Percentiles rank a stretch among this genome's conserved stretches.
These are phyloP conservation scores for Capsicum chinense DNA, from an alignment of 257 asterid species.

Conservation along the genomic window DNA sequence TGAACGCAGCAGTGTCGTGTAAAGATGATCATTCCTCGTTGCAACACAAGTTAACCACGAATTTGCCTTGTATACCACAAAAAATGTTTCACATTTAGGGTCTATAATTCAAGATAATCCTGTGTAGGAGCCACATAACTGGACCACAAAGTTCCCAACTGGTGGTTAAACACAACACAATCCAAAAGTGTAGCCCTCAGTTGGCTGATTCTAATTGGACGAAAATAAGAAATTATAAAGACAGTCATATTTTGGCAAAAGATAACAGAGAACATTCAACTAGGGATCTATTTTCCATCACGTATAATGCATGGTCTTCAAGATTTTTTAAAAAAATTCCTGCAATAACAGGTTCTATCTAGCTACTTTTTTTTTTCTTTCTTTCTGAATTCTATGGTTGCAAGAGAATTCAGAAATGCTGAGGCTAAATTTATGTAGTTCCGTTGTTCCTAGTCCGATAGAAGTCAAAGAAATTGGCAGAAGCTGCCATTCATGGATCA, in stretches of 20 bases:
- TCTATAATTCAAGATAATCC: conserved; percentile 46
- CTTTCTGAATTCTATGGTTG: conserved; percentile 33
- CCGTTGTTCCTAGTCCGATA: conserved; percentile 43
- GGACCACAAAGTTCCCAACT: conserved; percentile 28
- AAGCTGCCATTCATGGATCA: conserved; percentile 44
- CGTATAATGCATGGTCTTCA: conserved; percentile 51
- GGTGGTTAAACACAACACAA: conserved; percentile 17
- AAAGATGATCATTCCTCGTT: conserved; percentile 37
- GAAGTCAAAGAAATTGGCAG: conserved; percentile 36
- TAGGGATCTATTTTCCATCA: conserved; percentile 46
- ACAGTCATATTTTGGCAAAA: not conserved
- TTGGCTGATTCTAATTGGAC: conserved; percentile 10
- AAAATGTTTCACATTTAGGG: not conserved
- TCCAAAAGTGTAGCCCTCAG: conserved; percentile 15
- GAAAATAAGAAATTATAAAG: not conserved
- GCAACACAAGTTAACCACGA: conserved; percentile 40
- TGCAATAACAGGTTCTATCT: not conserved
- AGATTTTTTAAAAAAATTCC: not conserved
- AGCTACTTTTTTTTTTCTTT: not conserved
- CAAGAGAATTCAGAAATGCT: conserved; percentile 43
- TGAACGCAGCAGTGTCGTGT: conserved; percentile 36
- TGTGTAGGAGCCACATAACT: conserved; percentile 18
- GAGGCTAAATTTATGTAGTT: conserved; percentile 48
- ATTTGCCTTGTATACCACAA: conserved; percentile 51
- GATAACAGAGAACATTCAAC: not conserved